Percentiles rank a stretch among this genome's conserved stretches.
These are phyloP conservation scores for Hemileccinum impolitum DNA, from an alignment of 768 basidiomycete genomes.

Conservation along the genomic window DNA sequence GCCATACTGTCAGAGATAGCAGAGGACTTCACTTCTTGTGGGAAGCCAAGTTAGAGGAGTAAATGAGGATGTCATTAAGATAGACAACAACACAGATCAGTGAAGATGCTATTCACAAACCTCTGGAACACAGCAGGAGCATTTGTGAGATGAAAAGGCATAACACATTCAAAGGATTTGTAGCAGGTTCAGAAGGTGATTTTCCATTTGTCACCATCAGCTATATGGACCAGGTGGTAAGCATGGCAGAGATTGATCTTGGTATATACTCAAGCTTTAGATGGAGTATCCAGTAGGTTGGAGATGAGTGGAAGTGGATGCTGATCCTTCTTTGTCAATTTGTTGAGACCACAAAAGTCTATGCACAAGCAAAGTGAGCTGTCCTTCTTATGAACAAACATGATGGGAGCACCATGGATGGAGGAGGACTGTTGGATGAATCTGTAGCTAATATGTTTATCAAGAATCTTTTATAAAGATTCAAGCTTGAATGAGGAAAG, in stretches of 20 bases:
- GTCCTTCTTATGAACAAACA: too few relatives aligned
- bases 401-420: too few relatives aligned
- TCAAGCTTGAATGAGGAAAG: too few relatives aligned
- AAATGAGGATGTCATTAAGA: not conserved
- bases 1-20: not conserved
- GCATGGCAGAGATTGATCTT: slow-evolving; percentile 18
- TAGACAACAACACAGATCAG: slow-evolving; percentile 37
- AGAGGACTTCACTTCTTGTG: not conserved
- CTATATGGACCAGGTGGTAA: slow-evolving; percentile 4
- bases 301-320: slow-evolving; percentile 31
- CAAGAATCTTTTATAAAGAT: too few relatives aligned
- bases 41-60: not conserved
- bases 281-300: not conserved
- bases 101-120: slow-evolving; percentile 18
- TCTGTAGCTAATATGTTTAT: too few relatives aligned
- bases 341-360: slow-evolving; percentile 33
- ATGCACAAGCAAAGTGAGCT: slow-evolving; percentile 22
- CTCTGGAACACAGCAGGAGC: slow-evolving; percentile 22
- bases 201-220: not conserved
- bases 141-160: not conserved
- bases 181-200: slow-evolving; percentile 33
- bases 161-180: slow-evolving; percentile 31
- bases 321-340: slow-evolving; percentile 22
- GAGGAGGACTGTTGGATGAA: too few relatives aligned
- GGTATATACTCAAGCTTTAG: slow-evolving; percentile 22